Conservation (phyloP, 148 eudicot species). For the Dysphania ambrosioides region DNA sequence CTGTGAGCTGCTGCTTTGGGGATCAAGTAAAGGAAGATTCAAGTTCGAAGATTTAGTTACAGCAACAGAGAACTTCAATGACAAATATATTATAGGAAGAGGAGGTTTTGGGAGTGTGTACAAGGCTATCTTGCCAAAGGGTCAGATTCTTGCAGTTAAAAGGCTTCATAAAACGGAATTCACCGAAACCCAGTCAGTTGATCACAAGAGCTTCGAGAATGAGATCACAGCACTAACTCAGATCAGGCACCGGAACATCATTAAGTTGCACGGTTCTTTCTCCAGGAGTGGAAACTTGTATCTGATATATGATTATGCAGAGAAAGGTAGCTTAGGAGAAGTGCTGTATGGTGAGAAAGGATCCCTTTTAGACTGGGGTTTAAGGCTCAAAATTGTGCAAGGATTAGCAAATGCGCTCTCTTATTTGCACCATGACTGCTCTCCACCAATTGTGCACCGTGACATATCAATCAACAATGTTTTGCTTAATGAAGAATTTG, state of each 20-base stretch:
- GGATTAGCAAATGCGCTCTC: conserved; percentile 23
- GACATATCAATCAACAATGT: conserved; percentile 72
- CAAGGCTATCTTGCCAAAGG: conserved; percentile 26
- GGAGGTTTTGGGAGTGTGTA: conserved; percentile 37
- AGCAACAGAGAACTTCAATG: conserved; percentile 31
- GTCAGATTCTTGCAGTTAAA: conserved; percentile 35
- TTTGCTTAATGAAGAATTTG: conserved; percentile 53
- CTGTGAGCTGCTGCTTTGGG: conserved; percentile 15
- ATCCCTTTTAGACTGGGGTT: conserved; percentile 24
- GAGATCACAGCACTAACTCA: conserved; percentile 34
- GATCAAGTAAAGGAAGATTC: conserved; percentile 20
- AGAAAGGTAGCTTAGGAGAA: conserved; percentile 33
- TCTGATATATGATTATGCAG: conserved; percentile 28
- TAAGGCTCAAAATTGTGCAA: conserved; percentile 27
- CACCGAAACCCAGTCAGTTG: neutral
- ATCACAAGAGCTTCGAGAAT: conserved; percentile 27
- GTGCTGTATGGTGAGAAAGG: conserved; percentile 23
- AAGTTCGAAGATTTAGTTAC: conserved; percentile 15
- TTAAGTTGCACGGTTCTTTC: conserved; percentile 31
- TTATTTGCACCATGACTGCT: conserved; percentile 66
- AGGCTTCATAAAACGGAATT: conserved; percentile 1
- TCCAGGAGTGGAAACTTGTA: conserved; percentile 15
- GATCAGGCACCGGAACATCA: conserved; percentile 33
- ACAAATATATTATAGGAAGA: conserved; percentile 27
- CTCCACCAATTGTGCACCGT: conserved; percentile 67